Base-by-base conservation (phyloP, 2,329 filamentous ascomycete species). In the Verticillium klebahnii region DNA sequence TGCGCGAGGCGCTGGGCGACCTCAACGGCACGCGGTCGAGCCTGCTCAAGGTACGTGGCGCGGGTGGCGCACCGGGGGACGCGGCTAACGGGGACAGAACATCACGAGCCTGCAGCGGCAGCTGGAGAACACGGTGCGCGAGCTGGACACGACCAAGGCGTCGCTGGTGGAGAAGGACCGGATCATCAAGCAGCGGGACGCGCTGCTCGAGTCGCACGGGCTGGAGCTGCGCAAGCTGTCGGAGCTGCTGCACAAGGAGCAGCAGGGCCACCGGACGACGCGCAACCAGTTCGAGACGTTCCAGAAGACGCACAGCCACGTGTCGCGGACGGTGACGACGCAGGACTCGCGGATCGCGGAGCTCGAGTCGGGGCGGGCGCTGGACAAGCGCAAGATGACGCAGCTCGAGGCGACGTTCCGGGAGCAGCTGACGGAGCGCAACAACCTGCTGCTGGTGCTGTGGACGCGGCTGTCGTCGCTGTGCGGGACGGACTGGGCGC, bases 171-270 rank as follows among this genome's bases (percentile, higher is more conserved):
- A 98, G 72, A 97, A 96, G 74, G 93, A 98, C 65, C 88, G 90
- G 60, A 84, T 96, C 67, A 89, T 99, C 70, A 92, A 93, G 70
- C 92, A 94, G 73, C 91, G 94, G 15, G 95, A 98, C 72, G 84
- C 88, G 2, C 82, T 98, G 5, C 85, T 99, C 11, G 95, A 99
- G 75, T 92, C 89, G 31, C 91, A 95, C 70, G 92, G 89, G 2
- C 84, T 98, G 25, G 95, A 99, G 73, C 90, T 88, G 60, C 87
- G 91, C 63, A 93, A 93, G 69, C 80, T 98, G 12, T 88, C 88
- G 1, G 94, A 98, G 67, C 82, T 97, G 60, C 87, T 98, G 15
- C 94, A 98, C 58, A 96, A 96, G 69, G 95, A 99, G 76, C 88
- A 93, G 15, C 85, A 91, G 66, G 86, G 86, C 25, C 92, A 96